phyloP scores from a whole-genome alignment of 2,329 filamentous ascomycete genomes.

The Colletotrichum phormii region DNA sequence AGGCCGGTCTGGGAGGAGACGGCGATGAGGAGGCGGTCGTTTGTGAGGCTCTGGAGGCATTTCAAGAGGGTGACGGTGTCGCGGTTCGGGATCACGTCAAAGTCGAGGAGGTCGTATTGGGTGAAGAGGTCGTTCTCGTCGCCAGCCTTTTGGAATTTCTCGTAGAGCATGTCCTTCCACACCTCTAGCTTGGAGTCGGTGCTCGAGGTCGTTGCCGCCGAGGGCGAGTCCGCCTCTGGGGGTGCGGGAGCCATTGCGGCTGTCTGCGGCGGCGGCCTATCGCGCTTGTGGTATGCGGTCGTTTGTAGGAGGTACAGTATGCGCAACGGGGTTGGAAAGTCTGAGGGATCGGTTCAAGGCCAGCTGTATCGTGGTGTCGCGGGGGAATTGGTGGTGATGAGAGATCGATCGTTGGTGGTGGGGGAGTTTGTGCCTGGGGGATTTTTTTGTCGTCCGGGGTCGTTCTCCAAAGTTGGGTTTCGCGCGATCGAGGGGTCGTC shows the following conservation, averaged over 20 bases:
- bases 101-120: conserved; percentile 68
- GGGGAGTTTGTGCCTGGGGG: conserved; percentile 4
- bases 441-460: not conserved
- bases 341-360: too few species aligned
- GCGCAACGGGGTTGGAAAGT: not conserved
- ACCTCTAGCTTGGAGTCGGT: conserved; percentile 57
- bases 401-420: not conserved
- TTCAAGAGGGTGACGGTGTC: conserved; percentile 66
- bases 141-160: conserved; percentile 63
- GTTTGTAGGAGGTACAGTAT: not conserved
- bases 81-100: conserved; percentile 68
- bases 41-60: conserved; percentile 67
- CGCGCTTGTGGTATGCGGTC: too few species aligned
- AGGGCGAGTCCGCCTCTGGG: conserved; percentile 25
- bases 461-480: not conserved
- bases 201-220: conserved; percentile 35
- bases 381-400: not conserved
- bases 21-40: conserved; percentile 70
- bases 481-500: not conserved
- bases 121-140: conserved; percentile 63
- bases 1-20: conserved; percentile 57
- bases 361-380: not conserved
- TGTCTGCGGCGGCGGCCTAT: conserved; percentile 1
- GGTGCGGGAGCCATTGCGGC: conserved; percentile 28
- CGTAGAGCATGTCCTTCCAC: conserved; percentile 68